Percentiles rank a stretch among this genome's conserved stretches.
Evolutionary conservation across 176 grass and related monocot species (phyloP).

Genomic region (Puccinellia tenuiflora): DNA sequence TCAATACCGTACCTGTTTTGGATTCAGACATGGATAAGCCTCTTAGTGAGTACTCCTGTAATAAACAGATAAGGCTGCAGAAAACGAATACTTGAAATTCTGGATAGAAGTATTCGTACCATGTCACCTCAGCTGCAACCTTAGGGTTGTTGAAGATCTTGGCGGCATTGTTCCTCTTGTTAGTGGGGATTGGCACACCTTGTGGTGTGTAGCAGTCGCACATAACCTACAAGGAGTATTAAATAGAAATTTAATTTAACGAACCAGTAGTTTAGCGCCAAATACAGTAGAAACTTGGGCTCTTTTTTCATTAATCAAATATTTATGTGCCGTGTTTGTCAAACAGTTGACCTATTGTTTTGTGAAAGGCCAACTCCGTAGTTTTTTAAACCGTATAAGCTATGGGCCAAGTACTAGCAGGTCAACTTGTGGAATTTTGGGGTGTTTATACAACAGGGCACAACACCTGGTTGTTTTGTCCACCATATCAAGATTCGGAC

Average conservation of each 20-base stretch:
- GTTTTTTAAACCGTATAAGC: background rate
- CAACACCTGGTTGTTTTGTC: background rate
- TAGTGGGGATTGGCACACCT: constrained; percentile 69
- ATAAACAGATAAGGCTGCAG: constrained; percentile 6
- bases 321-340: background rate
- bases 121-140: constrained; percentile 63
- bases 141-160: constrained; percentile 69
- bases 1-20: constrained; percentile 88
- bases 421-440: background rate
- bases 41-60: background rate
- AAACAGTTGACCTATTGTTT: background rate
- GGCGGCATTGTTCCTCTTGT: constrained; percentile 84
- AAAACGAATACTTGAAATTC: background rate
- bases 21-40: constrained; percentile 23
- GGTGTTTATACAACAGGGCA: background rate
- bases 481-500: background rate
- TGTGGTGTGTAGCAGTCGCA: constrained; percentile 95
- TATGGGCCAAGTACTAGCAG: background rate
- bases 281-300: background rate
- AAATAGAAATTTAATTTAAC: background rate
- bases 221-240: constrained; percentile 58
- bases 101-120: constrained; percentile 34
- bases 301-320: background rate
- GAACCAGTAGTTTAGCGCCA: background rate
- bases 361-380: background rate